phyloP scores from a whole-genome alignment of 345 rosid species.

The Eutrema japonicum region DNA sequence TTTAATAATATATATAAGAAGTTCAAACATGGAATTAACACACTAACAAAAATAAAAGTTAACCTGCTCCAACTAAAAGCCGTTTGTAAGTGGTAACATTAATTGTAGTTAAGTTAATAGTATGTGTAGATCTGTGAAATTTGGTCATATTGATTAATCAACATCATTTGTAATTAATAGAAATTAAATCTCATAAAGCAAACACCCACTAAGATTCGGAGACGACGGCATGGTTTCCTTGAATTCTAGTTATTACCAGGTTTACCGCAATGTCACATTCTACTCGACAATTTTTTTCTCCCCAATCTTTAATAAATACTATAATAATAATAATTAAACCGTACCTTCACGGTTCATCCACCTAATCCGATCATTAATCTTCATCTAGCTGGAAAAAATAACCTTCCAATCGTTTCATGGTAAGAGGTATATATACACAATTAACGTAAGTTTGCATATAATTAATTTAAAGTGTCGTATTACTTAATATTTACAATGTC shows the following conservation, averaged over 20 bases:
- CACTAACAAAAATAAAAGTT: neutral
- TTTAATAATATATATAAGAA: neutral
- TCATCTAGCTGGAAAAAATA: neutral
- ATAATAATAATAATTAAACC: constrained; percentile 16
- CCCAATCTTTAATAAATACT: neutral
- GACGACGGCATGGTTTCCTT: constrained; percentile 38
- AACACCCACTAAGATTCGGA: constrained; percentile 38
- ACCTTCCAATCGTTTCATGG: neutral
- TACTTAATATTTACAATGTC: no score
- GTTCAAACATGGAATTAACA: constrained; percentile 11
- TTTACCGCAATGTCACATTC: constrained; percentile 42
- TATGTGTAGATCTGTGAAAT: constrained; percentile 21
- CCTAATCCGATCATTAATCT: constrained; percentile 37
- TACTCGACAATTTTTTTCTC: constrained; percentile 29
- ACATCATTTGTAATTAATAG: constrained; percentile 16
- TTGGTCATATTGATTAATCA: constrained; percentile 13
- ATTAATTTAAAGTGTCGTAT: neutral
- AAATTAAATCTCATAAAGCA: constrained; percentile 26
- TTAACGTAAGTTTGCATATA: no score
- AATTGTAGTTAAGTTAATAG: neutral
- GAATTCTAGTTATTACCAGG: constrained; percentile 35
- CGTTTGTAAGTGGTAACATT: constrained; percentile 22
- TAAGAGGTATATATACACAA: constrained; percentile 4
- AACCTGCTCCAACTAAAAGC: constrained; percentile 43
- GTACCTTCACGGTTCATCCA: constrained; percentile 32